Percentiles rank a stretch among this genome's conserved stretches.
Evolutionary conservation across 2,329 filamentous ascomycete genomes (phyloP).

Genomic region (Cladosporium colombiae): DNA sequence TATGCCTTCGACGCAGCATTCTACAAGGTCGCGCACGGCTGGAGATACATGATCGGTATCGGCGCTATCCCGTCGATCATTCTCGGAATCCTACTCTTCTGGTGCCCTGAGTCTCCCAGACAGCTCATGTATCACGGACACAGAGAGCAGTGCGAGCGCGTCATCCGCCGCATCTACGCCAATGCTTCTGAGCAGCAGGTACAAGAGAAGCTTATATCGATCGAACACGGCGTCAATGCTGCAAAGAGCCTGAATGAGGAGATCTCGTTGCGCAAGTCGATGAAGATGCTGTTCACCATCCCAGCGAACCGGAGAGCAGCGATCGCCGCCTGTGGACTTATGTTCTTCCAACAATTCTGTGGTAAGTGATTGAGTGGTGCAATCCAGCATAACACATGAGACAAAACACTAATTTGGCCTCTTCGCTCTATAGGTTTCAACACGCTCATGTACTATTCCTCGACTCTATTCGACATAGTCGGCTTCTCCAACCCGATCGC

Average conservation of each 20-base stretch:
- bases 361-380: too few relatives aligned
- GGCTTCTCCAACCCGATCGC: conserved; percentile 77
- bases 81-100: conserved; percentile 67
- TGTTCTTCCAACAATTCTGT: conserved; percentile 43
- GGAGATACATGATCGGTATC: conserved; percentile 90
- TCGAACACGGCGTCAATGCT: conserved; percentile 69
- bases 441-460: conserved; percentile 59
- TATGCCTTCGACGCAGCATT: conserved; percentile 83
- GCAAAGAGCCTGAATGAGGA: conserved; percentile 57
- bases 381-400: too few relatives aligned
- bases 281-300: conserved; percentile 22
- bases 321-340: conserved; percentile 40
- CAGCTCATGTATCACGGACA: conserved; percentile 76
- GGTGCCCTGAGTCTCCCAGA: conserved; percentile 85
- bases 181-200: conserved; percentile 21
- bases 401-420: too few relatives aligned
- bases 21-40: conserved; percentile 61
- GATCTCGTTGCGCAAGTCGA: conserved; percentile 36
- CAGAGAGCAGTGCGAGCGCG: conserved; percentile 58
- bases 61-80: conserved; percentile 74
- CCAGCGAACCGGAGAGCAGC: conserved; percentile 38
- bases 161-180: conserved; percentile 54
- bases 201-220: conserved; percentile 54
- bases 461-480: conserved; percentile 55
- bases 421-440: too few relatives aligned